Evolutionary conservation across 2,329 filamentous ascomycete genomes (phyloP).

Genomic region (Chrysoporthe austroafricana): DNA sequence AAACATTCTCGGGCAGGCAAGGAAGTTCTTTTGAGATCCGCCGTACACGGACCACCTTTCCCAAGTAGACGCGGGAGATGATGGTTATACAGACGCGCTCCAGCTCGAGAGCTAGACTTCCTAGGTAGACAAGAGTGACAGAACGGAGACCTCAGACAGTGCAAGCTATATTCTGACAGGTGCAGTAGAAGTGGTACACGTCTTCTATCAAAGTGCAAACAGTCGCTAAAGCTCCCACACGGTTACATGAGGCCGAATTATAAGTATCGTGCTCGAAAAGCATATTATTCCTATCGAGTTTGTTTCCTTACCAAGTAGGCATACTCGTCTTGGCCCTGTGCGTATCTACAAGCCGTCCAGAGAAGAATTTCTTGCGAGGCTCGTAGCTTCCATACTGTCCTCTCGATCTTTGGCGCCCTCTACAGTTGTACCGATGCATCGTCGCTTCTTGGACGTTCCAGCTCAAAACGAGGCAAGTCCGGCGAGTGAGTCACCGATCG

Average conservation of each 20-base stretch:
- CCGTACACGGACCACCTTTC: too few relatives aligned
- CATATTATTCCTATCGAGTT: not conserved
- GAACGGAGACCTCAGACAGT: too few relatives aligned
- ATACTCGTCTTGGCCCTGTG: too few relatives aligned
- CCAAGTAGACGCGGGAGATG: too few relatives aligned
- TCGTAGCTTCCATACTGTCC: not conserved
- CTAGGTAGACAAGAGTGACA: too few relatives aligned
- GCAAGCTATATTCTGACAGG: too few relatives aligned
- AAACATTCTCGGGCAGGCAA: conserved; percentile 12
- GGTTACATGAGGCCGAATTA: not conserved
- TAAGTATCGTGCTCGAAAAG: not conserved
- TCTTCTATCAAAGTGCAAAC: not conserved
- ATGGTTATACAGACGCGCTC: too few relatives aligned
- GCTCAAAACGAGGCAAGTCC: not conserved
- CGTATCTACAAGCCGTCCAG: not conserved
- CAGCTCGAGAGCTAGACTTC: too few relatives aligned
- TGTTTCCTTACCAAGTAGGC: too few relatives aligned
- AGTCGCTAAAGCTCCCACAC: not conserved
- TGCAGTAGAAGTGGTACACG: not conserved
- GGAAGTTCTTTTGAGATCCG: conserved; percentile 11
- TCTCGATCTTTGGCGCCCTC: not conserved
- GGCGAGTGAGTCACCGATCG: not conserved
- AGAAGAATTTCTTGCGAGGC: not conserved
- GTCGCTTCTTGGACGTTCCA: not conserved
- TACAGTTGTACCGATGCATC: not conserved